Evolutionary conservation across 2,329 filamentous ascomycete genomes (phyloP).

Genomic region (Pestalotiopsis sp.): DNA sequence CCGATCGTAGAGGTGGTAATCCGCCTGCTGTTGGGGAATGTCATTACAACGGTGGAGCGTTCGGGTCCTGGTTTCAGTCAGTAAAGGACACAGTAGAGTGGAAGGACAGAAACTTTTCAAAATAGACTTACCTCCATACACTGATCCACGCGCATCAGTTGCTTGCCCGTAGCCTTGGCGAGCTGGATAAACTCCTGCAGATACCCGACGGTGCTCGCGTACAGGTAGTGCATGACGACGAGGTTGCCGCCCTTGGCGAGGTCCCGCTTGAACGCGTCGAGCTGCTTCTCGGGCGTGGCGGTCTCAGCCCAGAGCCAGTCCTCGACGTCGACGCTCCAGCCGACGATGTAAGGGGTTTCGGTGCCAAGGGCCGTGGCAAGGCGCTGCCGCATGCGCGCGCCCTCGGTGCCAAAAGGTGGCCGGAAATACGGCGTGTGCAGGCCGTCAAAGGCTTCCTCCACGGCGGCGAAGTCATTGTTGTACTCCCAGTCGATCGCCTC

Average conservation of each 20-base stretch:
- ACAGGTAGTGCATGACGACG: constrained; percentile 70
- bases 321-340: constrained; percentile 71
- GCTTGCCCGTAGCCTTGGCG: constrained; percentile 63
- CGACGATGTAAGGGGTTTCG: constrained; percentile 58
- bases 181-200: constrained; percentile 64
- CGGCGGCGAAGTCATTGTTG: constrained; percentile 53
- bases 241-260: constrained; percentile 62
- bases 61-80: not conserved
- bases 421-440: constrained; percentile 57
- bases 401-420: constrained; percentile 68
- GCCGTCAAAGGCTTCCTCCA: constrained; percentile 37
- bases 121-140: constrained; percentile 56
- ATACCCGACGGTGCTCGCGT: constrained; percentile 63
- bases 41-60: not conserved
- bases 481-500: constrained; percentile 63
- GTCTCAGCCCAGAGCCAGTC: constrained; percentile 69
- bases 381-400: constrained; percentile 64
- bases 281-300: constrained; percentile 64
- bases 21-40: too few relatives aligned
- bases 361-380: constrained; percentile 53
- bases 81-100: not conserved
- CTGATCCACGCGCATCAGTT: constrained; percentile 67
- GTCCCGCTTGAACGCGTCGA: constrained; percentile 64
- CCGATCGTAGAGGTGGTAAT: not conserved
- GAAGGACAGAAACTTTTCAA: constrained; percentile 20